phyloP scores from a whole-genome alignment of 768 basidiomycete species.

The Podaxis sp. region DNA sequence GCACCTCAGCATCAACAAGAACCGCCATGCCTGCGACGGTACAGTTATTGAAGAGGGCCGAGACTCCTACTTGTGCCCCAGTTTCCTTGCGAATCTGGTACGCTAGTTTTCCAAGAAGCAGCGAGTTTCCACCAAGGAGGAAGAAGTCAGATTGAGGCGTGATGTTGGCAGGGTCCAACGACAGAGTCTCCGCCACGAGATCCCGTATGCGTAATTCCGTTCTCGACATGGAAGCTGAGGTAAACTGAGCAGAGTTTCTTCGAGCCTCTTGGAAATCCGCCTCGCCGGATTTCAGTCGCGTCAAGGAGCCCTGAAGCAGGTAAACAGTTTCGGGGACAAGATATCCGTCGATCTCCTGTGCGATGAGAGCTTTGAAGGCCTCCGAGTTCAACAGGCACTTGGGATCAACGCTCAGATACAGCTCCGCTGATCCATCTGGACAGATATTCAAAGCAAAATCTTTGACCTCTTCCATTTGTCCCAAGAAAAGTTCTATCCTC shows the following conservation, averaged over 20 bases:
- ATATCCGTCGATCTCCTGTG: conserved; percentile 36
- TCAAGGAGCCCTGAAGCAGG: conserved; percentile 28
- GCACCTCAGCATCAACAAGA: conserved; percentile 30
- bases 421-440: conserved; percentile 34
- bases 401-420: conserved; percentile 33
- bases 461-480: conserved; percentile 26
- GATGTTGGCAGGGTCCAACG: conserved; percentile 29
- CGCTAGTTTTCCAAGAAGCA: conserved; percentile 46
- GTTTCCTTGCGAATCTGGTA: conserved; percentile 40
- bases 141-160: conserved; percentile 41
- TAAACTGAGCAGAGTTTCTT: conserved; percentile 20
- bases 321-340: conserved; percentile 37
- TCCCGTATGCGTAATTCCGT: conserved; percentile 35
- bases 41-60: conserved; percentile 40
- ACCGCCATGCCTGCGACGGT: conserved; percentile 41
- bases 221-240: conserved; percentile 28
- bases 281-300: conserved; percentile 21
- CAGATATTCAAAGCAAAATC: conserved; percentile 35
- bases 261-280: conserved; percentile 34
- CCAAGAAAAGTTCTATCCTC: conserved; percentile 29
- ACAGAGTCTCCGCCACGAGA: conserved; percentile 34
- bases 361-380: conserved; percentile 23
- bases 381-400: conserved; percentile 19
- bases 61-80: conserved; percentile 35
- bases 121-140: conserved; percentile 43